Evolutionary conservation across 352 stramenopile genomes (phyloP), one percentile per base, ranked within the genome.

Genomic region (Globisporangium apiculatum): DNA sequence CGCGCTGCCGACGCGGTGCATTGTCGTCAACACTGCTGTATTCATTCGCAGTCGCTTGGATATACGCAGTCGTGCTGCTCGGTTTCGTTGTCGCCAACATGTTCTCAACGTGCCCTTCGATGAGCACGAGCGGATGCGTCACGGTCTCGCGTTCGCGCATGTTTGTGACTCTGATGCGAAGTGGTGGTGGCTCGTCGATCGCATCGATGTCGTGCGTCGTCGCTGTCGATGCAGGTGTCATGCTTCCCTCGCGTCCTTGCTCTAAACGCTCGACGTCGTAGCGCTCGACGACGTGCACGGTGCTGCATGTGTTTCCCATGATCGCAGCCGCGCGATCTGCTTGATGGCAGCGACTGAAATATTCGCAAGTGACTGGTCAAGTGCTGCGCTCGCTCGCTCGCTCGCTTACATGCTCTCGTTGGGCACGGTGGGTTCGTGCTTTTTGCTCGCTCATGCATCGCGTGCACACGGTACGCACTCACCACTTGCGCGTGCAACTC

Each of bases 141-240:
- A 89, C 55, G 8, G 65, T 76, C 51, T 93, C 94, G 45, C 86
- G 86, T 65, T 94, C 76, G 55, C 79, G 68, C 31, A 95, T 64
- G 60, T 95, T 98, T 52, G 88, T 76, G 10, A 97, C 76, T 9
- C 83, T 65, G 64, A 89, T 76, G 18, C 45, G 43, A 17, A 51
- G 15, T 43, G 35, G 49, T 17, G 50, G 42, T 11, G 7, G 11
- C 7, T 55, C 37, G 17, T 43, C 15, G 17, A 14, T 37, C 3
- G 47, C 11, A 8, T 54, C 45, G 12, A 51, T 9, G 41, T 18
- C 49, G 8, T 51, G 41, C 3, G 41, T 51, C 17, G 58, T 49
- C 9, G 37, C 18, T 7, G 14, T 9, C 14, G 49, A 24, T 41
- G n/a, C 2, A 11, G 2, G 45, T 17, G 15, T 5, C 5, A n/a